Base-by-base conservation (phyloP, 2,329 filamentous ascomycete genomes). In the Monascus ruber region DNA sequence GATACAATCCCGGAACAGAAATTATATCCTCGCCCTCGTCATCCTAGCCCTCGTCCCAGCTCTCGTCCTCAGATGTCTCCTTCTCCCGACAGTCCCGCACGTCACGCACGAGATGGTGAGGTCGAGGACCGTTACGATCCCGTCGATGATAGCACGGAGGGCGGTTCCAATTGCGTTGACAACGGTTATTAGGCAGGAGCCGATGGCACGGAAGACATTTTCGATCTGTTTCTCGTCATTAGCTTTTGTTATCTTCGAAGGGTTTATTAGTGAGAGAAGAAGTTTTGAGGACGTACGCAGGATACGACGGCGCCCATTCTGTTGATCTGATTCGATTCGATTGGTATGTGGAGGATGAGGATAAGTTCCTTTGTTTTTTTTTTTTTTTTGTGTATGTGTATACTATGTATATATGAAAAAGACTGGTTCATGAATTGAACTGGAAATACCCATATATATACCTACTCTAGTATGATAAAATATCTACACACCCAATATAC, bases 261-360 rank as follows among this genome's bases (percentile, higher is more conserved):
- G 6, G 17, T 11, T 33, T 33, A n/a, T 11, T 3, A 2, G 32
- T 34, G 24, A 35, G 33, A 24, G 29, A 17, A 29, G n/a, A 34
- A 34, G 32, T 33, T 26, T 33, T 24, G 29, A 29, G 24, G 37
- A 74, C 83, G 56, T 84, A 89, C 84, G 60, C 84, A 88, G 60
- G 83, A 88, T 50, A 86, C 71, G 56, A 91, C 79, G 64, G 81
- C 83, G 68, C 85, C 85, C 85, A 91, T 89, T 51, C 63, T 79
- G 64, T 54, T 39, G 44, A 50, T 53, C 3, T 17, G 17, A 17
- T 17, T 17, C 17, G 17, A 17, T 17, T 3, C 17, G 17, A 17
- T 17, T 17, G 3, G 17, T 17, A 17, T 17, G 17, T 17, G 17
- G 17, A 17, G 2, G 17, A 17, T 17, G 17, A 17, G 17, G 17